phyloP scores from a whole-genome alignment of 306 rosid genomes.

The Mimosa pudica region DNA sequence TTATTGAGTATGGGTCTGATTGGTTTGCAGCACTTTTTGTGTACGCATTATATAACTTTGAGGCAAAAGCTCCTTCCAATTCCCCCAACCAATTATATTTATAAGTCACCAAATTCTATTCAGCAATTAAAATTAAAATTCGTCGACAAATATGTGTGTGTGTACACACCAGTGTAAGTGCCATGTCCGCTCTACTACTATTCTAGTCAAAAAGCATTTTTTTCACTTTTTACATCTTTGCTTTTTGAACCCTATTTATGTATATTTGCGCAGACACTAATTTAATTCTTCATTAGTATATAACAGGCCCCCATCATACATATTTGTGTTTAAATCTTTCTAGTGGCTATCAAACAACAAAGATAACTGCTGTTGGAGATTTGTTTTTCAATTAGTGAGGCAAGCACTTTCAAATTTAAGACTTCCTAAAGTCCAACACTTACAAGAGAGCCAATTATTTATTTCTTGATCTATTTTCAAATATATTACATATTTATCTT shows the following conservation, averaged over 20 bases:
- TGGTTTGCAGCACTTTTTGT: constrained; percentile 35
- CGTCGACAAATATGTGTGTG: neutral
- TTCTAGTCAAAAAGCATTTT: constrained; percentile 61
- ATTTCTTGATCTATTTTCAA: too few species aligned
- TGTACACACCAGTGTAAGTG: neutral
- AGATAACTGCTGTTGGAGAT: too few species aligned
- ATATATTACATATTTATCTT: too few species aligned
- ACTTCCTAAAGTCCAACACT: too few species aligned
- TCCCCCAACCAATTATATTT: neutral
- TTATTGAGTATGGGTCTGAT: constrained; percentile 41
- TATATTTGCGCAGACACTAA: neutral
- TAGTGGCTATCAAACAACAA: too few species aligned
- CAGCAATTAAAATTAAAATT: constrained; percentile 36
- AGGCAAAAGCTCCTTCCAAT: constrained; percentile 45
- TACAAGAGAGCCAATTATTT: too few species aligned
- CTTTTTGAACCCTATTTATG: constrained; percentile 34
- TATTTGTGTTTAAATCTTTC: neutral
- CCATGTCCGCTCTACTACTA: constrained; percentile 43
- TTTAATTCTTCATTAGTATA: neutral
- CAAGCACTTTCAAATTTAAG: too few species aligned
- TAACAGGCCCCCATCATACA: neutral
- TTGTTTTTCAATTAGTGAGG: too few species aligned
- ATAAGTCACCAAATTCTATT: constrained; percentile 37
- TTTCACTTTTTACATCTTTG: constrained; percentile 49
- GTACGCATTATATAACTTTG: constrained; percentile 47